A percentile compares a stretch with the other conserved stretches of the same genome.
Evolutionary conservation across 345 rosid genomes (phyloP).

Genomic region (Acer saccharum): DNA sequence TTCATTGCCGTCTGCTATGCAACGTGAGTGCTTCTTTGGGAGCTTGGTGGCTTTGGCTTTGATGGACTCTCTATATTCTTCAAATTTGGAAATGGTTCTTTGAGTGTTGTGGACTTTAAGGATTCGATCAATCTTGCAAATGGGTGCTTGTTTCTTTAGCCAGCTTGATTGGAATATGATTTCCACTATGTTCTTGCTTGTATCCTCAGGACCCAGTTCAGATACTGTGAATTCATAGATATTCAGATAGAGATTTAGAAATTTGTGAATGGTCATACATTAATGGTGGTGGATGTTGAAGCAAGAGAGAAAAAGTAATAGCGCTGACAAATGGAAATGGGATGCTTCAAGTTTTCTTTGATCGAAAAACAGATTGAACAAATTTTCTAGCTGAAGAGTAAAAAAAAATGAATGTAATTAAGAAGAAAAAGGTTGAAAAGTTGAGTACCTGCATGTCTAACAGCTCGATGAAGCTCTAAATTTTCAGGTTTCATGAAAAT

Average conservation of each 20-base stretch:
- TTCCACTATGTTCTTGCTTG: slow-evolving; percentile 89
- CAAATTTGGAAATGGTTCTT: slow-evolving; percentile 64
- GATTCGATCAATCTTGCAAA: slow-evolving; percentile 69
- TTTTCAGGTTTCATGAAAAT: slow-evolving; percentile 64
- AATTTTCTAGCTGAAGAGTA: too few relatives aligned
- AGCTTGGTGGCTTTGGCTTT: slow-evolving; percentile 62
- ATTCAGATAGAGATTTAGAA: neutral
- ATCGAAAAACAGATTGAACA: too few relatives aligned
- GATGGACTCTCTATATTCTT: slow-evolving; percentile 72
- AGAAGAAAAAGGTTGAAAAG: neutral
- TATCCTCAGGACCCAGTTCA: slow-evolving; percentile 68
- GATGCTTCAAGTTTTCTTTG: too few relatives aligned
- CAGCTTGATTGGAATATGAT: slow-evolving; percentile 91
- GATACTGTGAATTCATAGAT: slow-evolving; percentile 44
- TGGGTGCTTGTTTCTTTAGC: slow-evolving; percentile 66
- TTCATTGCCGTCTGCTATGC: slow-evolving; percentile 85
- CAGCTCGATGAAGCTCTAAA: slow-evolving; percentile 73
- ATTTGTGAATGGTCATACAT: neutral
- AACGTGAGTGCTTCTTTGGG: slow-evolving; percentile 67
- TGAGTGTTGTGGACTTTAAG: slow-evolving; percentile 77
- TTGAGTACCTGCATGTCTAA: slow-evolving; percentile 67
- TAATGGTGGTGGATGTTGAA: neutral
- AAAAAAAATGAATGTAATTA: neutral
- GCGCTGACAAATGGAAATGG: neutral
- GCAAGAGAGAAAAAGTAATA: neutral